A percentile compares a stretch with the other conserved stretches of the same genome.
These are phyloP conservation scores for Rugonectria rugulosa DNA, from an alignment of 2,329 filamentous ascomycete species.

Conservation along the genomic window DNA sequence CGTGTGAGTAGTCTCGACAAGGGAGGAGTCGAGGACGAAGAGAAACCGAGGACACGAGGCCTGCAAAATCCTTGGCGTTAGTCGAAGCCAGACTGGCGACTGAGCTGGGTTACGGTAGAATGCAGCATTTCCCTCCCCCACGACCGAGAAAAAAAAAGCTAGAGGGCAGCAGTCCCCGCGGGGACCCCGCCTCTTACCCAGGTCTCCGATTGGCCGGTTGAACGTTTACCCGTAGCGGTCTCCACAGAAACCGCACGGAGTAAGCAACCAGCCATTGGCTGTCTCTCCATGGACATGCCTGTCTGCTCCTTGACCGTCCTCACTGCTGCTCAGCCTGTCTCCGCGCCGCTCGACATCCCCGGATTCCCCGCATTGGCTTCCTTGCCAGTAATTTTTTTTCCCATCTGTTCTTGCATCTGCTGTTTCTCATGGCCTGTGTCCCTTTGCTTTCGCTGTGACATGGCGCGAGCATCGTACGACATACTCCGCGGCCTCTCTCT, in stretches of 20 bases:
- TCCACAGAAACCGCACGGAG: slow-evolving; percentile 25
- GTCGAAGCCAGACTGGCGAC: slow-evolving; percentile 15
- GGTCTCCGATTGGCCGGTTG: slow-evolving; percentile 31
- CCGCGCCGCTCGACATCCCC: slow-evolving; percentile 28
- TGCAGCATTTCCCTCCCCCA: slow-evolving; percentile 24
- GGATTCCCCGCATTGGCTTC: slow-evolving; percentile 34
- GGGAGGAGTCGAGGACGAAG: slow-evolving; percentile 2
- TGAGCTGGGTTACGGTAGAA: too few relatives aligned
- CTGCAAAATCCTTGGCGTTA: background rate
- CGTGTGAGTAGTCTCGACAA: slow-evolving; percentile 6
- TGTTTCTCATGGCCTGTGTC: slow-evolving; percentile 27
- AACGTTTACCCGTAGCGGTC: slow-evolving; percentile 38
- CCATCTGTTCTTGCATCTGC: slow-evolving; percentile 17
- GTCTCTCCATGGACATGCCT: background rate
- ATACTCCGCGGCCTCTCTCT: slow-evolving; percentile 14
- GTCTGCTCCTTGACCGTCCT: slow-evolving; percentile 12
- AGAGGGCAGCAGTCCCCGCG: slow-evolving; percentile 13
- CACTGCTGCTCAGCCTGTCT: slow-evolving; percentile 25
- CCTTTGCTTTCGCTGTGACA: slow-evolving; percentile 26
- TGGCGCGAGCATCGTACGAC: slow-evolving; percentile 34
- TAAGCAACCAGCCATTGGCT: slow-evolving; percentile 23
- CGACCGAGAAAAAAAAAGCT: slow-evolving; percentile 19
- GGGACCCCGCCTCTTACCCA: slow-evolving; percentile 17
- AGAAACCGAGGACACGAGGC: background rate
- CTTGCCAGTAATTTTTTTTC: slow-evolving; percentile 20